Evolutionary conservation across 495 filamentous ascomycete genomes (phyloP), one percentile per base, ranked within the genome.

Genomic region (Aspergillus wentii): DNA sequence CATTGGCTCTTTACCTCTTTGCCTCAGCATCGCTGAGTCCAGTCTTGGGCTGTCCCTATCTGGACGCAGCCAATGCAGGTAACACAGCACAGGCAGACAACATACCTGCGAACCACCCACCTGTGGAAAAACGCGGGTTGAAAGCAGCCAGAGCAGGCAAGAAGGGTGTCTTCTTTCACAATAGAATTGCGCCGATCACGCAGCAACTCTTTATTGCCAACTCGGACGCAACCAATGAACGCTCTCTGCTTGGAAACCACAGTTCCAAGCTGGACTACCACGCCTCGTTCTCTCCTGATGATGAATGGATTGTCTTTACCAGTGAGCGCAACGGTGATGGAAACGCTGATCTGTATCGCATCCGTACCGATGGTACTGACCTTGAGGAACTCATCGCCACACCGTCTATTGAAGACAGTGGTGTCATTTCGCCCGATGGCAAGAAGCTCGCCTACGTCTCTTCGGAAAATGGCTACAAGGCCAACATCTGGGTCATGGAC

Each of bases 211-310:
- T 46, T 31, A 40, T 61, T 18, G 38, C 57, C 32, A 56, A 61
- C 20, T 41, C 49, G 3, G 54, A 61, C 30, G 57, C 55, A 22
- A 52, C 20, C 33, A 50, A 56, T 34, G 49, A 42, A 13, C 40
- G 33, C 5, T 17, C 40, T 34, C 37, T 61, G 10, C 26, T 61
- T 39, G 46, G 46, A n/a, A 46, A 48, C 17, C 41, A 48, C 14
- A 46, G 41, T 18, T 18, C 40, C 22, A 28, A 26, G 8, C 59
- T 61, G 25, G 57, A 64, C 28, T 63, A 59, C 35, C 60, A 59
- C 26, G 35, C 52, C 18, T 47, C 35, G 2, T 61, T 40, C 38
- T 59, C 57, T 2, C 33, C 38, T 0, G 50, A 61, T 23, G 45
- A 43, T 11, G 17, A 51, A 20, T 41, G 43, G 43, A 43, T 51